A percentile compares a stretch with the other conserved stretches of the same genome.
These are phyloP conservation scores for Lentinula sp. DNA, from an alignment of 768 basidiomycete species.

Conservation along the genomic window DNA sequence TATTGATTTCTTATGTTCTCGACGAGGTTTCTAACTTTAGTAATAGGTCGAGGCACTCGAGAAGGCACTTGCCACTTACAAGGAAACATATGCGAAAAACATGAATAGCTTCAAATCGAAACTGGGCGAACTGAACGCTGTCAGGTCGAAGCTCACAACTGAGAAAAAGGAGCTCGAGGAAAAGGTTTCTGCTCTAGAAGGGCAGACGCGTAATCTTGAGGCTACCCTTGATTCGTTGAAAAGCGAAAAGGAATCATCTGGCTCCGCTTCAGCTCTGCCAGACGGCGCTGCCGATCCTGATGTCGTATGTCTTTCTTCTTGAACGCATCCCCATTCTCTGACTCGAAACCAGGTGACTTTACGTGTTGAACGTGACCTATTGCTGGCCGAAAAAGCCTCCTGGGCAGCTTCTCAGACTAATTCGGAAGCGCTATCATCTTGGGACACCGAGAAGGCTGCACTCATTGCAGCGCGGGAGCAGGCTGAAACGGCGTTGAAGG, in stretches of 20 bases:
- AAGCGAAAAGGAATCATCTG: slow-evolving; percentile 16
- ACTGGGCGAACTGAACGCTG: slow-evolving; percentile 28
- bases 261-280: slow-evolving; percentile 13
- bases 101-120: slow-evolving; percentile 20
- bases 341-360: slow-evolving; percentile 38
- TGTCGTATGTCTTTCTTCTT: slow-evolving; percentile 25
- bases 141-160: slow-evolving; percentile 26
- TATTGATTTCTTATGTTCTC: slow-evolving; percentile 6
- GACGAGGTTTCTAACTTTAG: not conserved
- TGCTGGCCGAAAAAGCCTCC: slow-evolving; percentile 54
- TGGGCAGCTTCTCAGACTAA: slow-evolving; percentile 25
- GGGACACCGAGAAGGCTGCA: slow-evolving; percentile 58
- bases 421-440: slow-evolving; percentile 29
- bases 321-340: not conserved
- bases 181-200: slow-evolving; percentile 31
- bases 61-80: slow-evolving; percentile 30
- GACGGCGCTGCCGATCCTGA: slow-evolving; percentile 10
- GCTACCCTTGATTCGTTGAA: slow-evolving; percentile 16
- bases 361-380: slow-evolving; percentile 52
- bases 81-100: slow-evolving; percentile 14
- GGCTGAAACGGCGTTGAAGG: slow-evolving; percentile 55
- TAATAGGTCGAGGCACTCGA: slow-evolving; percentile 38
- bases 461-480: slow-evolving; percentile 55
- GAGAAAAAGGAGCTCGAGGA: slow-evolving; percentile 33
- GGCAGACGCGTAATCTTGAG: slow-evolving; percentile 27